Percentiles rank a stretch among this genome's conserved stretches.
Conservation (phyloP, 2,329 filamentous ascomycete genomes). For the Penicillium sp. region DNA sequence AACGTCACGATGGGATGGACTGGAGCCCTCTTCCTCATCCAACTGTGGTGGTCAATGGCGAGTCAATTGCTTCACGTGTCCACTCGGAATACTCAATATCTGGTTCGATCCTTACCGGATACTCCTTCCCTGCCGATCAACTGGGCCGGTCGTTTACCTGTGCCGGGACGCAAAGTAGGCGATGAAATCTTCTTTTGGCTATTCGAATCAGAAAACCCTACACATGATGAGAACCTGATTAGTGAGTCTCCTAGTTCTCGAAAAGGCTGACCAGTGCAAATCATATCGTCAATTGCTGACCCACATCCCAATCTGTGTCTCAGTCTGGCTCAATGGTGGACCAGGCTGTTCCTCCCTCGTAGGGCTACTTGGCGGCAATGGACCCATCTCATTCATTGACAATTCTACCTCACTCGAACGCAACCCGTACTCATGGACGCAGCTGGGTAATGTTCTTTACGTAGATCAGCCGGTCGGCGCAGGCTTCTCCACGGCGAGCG, state of each 20-base stretch:
- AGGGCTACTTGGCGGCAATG: constrained; percentile 30
- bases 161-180: constrained; percentile 23
- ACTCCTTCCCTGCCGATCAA: constrained; percentile 24
- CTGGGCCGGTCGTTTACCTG: constrained; percentile 31
- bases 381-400: constrained; percentile 28
- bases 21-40: constrained; percentile 17
- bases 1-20: constrained; percentile 17
- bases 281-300: no score
- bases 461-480: constrained; percentile 35
- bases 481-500: constrained; percentile 29
- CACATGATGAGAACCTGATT: constrained; percentile 30
- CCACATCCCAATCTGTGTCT: neutral
- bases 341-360: constrained; percentile 33
- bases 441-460: constrained; percentile 32
- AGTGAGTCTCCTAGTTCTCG: constrained; percentile 16
- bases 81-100: constrained; percentile 17
- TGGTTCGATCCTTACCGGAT: constrained; percentile 27
- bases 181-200: constrained; percentile 36
- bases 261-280: no score
- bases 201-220: constrained; percentile 26
- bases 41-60: constrained; percentile 15
- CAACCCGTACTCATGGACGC: constrained; percentile 28
- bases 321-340: constrained; percentile 35
- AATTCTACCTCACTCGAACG: constrained; percentile 21
- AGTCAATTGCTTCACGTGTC: neutral